Evolutionary conservation across 805 yeast species (phyloP).

Genomic region (Kurtzmaniella fragi): DNA sequence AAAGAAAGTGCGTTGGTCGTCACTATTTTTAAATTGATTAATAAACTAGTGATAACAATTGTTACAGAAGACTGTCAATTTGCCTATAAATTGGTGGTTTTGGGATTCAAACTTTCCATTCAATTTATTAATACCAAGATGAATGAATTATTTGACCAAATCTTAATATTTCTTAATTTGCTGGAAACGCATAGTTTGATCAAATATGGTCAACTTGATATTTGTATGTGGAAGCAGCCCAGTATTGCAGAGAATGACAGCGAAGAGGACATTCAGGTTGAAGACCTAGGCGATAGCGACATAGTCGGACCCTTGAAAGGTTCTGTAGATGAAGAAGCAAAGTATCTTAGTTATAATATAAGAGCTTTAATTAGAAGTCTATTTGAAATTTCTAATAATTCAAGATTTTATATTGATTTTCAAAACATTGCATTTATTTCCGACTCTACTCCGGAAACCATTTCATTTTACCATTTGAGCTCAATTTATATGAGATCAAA

Average conservation of each 20-base stretch:
- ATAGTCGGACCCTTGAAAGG: conserved; percentile 1
- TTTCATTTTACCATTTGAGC: conserved; percentile 12
- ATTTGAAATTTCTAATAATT: conserved; percentile 10
- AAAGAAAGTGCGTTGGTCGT: conserved; percentile 21
- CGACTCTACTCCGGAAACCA: no score
- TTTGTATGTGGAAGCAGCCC: no score
- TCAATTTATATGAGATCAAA: conserved; percentile 17
- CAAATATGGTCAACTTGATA: conserved; percentile 2
- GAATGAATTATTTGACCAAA: conserved; percentile 38
- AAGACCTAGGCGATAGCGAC: neutral
- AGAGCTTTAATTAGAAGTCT: conserved; percentile 19
- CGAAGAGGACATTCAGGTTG: neutral
- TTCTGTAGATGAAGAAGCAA: neutral
- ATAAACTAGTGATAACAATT: conserved; percentile 38
- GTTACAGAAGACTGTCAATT: conserved; percentile 35
- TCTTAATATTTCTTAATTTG: conserved; percentile 42
- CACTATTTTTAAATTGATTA: conserved; percentile 36
- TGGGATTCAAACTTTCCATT: conserved; percentile 33
- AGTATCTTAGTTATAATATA: conserved; percentile 12
- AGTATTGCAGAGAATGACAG: no score
- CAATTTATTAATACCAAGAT: conserved; percentile 36
- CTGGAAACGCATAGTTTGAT: conserved; percentile 34
- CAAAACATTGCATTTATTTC: neutral
- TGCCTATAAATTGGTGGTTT: conserved; percentile 30
- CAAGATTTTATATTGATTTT: conserved; percentile 8